phyloP scores from a whole-genome alignment of 2,329 filamentous ascomycete species.

The Talaromyces marneffei region DNA sequence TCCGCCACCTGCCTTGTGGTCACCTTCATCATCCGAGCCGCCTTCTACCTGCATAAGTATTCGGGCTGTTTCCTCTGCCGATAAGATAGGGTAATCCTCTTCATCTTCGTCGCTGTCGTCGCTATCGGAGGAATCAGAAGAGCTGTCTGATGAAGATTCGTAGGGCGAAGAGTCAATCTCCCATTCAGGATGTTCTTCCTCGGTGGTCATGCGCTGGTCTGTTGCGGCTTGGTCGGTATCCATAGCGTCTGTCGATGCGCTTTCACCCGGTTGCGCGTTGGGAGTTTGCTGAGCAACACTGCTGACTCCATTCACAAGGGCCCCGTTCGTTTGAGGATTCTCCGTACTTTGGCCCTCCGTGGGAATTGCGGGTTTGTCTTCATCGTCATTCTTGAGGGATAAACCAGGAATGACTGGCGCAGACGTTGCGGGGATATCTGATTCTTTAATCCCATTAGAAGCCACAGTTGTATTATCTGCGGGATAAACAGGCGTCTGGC shows the following conservation, averaged over 20 bases:
- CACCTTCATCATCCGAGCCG: conserved; percentile 71
- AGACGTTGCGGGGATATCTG: conserved; percentile 17
- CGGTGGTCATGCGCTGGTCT: conserved; percentile 34
- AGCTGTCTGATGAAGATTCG: conserved; percentile 57
- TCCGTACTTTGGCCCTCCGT: neutral
- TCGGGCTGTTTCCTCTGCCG: conserved; percentile 74
- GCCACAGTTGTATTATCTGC: conserved; percentile 3
- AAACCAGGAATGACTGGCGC: conserved; percentile 32
- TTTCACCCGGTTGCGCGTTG: neutral
- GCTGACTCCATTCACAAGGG: neutral
- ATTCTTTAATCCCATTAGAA: conserved; percentile 8
- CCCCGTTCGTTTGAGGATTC: neutral
- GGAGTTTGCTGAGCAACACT: neutral
- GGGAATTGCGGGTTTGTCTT: neutral
- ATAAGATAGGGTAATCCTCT: conserved; percentile 64
- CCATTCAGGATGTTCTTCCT: conserved; percentile 67
- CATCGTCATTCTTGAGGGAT: conserved; percentile 21
- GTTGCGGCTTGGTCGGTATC: conserved; percentile 12
- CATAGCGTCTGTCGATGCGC: neutral
- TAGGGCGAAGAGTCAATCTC: conserved; percentile 73
- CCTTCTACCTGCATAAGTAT: conserved; percentile 79
- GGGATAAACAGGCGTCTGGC: conserved; percentile 24
- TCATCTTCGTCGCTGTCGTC: conserved; percentile 39
- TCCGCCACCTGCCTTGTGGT: conserved; percentile 43
- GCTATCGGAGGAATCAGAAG: conserved; percentile 60